Percentiles rank a stretch among this genome's conserved stretches.
These are phyloP conservation scores for Perilla frutescens DNA, from an alignment of 257 asterid species.

Conservation along the genomic window DNA sequence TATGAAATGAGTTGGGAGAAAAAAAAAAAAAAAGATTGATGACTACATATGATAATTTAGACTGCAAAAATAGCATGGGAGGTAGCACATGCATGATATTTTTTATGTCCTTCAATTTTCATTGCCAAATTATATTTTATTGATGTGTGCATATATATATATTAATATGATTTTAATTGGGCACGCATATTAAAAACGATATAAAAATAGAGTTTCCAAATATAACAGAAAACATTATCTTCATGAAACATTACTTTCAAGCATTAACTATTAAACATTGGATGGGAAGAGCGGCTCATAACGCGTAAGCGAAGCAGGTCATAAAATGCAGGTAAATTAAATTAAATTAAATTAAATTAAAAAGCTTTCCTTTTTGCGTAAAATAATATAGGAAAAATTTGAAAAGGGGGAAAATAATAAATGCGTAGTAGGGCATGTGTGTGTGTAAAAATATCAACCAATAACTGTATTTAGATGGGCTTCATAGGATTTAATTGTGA, in stretches of 20 bases:
- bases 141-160: too few species aligned
- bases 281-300: conserved; percentile 1
- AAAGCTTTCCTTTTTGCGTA: neutral
- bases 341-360: neutral
- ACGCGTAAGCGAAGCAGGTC: neutral
- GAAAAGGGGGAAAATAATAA: conserved; percentile 5
- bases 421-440: conserved; percentile 20
- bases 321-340: neutral
- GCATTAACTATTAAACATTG: neutral
- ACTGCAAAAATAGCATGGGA: too few species aligned
- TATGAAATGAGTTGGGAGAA: too few species aligned
- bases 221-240: neutral
- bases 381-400: neutral
- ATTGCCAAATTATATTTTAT: too few species aligned
- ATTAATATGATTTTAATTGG: too few species aligned
- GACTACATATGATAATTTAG: too few species aligned
- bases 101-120: too few species aligned
- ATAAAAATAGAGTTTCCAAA: neutral
- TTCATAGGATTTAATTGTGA: conserved; percentile 24
- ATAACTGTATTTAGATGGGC: conserved; percentile 5
- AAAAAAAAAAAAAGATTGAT: too few species aligned
- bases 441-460: conserved; percentile 25
- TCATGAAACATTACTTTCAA: neutral
- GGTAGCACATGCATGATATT: too few species aligned
- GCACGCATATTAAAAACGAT: too few species aligned